These are phyloP conservation scores for Entophlyctis luteolus DNA, from an alignment of 192 early-diverging fungal genomes.

Conservation along the genomic window DNA sequence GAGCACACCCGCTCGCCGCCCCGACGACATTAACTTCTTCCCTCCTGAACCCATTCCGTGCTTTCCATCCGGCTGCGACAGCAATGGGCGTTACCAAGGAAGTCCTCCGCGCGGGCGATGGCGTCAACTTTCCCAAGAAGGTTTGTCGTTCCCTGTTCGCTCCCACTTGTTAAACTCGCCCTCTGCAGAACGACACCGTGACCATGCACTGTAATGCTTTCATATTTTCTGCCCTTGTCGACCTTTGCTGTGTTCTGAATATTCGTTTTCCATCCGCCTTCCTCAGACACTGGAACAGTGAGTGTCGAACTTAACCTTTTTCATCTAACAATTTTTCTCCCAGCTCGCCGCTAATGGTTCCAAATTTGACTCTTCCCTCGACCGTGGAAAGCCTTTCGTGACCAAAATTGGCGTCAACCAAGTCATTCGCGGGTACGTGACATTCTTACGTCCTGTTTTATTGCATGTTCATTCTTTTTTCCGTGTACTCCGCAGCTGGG, in stretches of 20 bases:
- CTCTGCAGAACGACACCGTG: conserved; percentile 44
- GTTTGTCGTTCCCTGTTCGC: conserved; percentile 16
- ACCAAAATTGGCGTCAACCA: conserved; percentile 88
- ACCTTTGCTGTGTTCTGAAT: background rate
- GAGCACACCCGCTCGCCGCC: too few relatives aligned
- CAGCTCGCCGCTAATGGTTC: conserved; percentile 56
- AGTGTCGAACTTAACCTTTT: conserved; percentile 8
- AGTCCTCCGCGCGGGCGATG: conserved; percentile 47
- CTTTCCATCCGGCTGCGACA: too few relatives aligned
- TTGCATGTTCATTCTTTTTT: conserved; percentile 4
- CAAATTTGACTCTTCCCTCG: conserved; percentile 83
- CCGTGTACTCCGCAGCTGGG: conserved; percentile 47
- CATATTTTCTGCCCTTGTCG: background rate
- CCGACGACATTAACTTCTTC: too few relatives aligned
- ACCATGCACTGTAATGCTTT: conserved; percentile 41
- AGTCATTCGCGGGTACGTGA: conserved; percentile 70
- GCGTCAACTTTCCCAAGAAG: conserved; percentile 54
- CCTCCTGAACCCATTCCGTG: too few relatives aligned
- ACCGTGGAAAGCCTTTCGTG: conserved; percentile 80
- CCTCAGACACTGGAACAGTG: conserved; percentile 37
- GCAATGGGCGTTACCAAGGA: conserved; percentile 55
- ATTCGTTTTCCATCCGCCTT: background rate
- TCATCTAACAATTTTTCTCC: background rate
- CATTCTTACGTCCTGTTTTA: conserved; percentile 55
- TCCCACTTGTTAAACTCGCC: background rate